Base-by-base conservation (phyloP, 331 rosid species). In the Rhamnella rubrinervis region DNA sequence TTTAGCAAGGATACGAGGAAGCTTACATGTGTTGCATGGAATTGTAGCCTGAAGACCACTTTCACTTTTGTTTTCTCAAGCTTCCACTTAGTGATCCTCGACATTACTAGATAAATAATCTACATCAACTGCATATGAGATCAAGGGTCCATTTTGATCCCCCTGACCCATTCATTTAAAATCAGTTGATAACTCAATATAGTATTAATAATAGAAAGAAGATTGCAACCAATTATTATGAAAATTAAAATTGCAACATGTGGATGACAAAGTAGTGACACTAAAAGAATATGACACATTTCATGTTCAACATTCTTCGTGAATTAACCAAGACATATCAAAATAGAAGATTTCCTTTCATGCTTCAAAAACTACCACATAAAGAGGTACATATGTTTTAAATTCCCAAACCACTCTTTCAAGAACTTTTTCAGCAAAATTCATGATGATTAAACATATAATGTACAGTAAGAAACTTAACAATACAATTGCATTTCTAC, bases 11-110 rank as follows among this genome's bases (percentile, higher is more conserved):
- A 63, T 21, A 50, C 7, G 38, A 60, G 60, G 47, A 77, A 79
- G 81, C 97, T 89, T 88, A 95, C 99, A 86, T 95, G 96, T 26
- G 99, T 91, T 60, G 99, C 97, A 72, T 91, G 88, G 74, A 95
- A 95, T 65, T 95, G 99, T 67, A 95, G 90, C 77, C 97, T 85
- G 82, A 95, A 95, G 80, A 95, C 99, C 78, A 95, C 99, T 81
- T 95, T 95, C 15, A 95, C 97, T 89, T 91, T 95, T 35, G 99
- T 89, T 86, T 95, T 89, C 92, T 95, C 99, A 71, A 82, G 79
- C 89, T 89, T 91, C 97, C 99, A 95, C 86, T 75, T 89, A 26
- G 96, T 70, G 71, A 89, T 73, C 81, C 99, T 86, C 44, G 99
- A 95, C 99, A 95, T 95, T 81, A 66, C 83, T 77, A 58, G 78